Evolutionary conservation across 2,329 filamentous ascomycete genomes (phyloP), one percentile per base, ranked within the genome.

Genomic region (Sporothrix curviconia): DNA sequence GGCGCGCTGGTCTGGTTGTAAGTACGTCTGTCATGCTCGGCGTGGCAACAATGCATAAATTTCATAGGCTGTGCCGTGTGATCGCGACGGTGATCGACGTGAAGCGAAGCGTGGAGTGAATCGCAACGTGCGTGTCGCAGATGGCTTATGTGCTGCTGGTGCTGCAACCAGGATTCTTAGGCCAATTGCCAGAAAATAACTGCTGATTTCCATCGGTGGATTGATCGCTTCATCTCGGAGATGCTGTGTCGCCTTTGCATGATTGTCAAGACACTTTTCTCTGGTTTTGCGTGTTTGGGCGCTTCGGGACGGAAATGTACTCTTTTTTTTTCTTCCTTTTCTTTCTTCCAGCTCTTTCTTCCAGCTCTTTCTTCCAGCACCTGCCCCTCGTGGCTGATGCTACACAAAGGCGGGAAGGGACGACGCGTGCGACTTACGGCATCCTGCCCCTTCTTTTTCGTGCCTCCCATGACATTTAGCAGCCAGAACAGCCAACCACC

Each of bases 1-100:
- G 8, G 14, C 12, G 14, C 15, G 19, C 12, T 36, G 19, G 4
- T 17, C 14, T 28, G 14, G 14, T n/a, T 17, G 17, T 22, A 6
- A 34, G 15, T 34, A 7, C 3, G 1, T 36, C 17, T 15, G 11
- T 12, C 30, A 7, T 24, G 17, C 28, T 9, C n/a, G n/a, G 32
- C 15, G 15, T n/a, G 19, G 30, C 17, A 22, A 25, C 52, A 46
- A 39, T 32, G 40, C 52, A 55, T 55, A 17, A 37, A 37, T 7
- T 32, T 28, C 22, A n/a, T n/a, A 28, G 24, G 22, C 49, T 24
- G 52, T 46, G 30, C 52, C 52, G 52, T 25, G 40, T 22, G 52
- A 46, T 55, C 30, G 52, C 40, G 32, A 47, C 52, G 32, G 22
- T 46, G 51, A 36, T 55, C 52, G 52, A 46, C 52, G 22, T 15